Evolutionary conservation across 139 green algal species (phyloP), one percentile per base, ranked within the genome.

Genomic region (Ettlia oleoabundans): DNA sequence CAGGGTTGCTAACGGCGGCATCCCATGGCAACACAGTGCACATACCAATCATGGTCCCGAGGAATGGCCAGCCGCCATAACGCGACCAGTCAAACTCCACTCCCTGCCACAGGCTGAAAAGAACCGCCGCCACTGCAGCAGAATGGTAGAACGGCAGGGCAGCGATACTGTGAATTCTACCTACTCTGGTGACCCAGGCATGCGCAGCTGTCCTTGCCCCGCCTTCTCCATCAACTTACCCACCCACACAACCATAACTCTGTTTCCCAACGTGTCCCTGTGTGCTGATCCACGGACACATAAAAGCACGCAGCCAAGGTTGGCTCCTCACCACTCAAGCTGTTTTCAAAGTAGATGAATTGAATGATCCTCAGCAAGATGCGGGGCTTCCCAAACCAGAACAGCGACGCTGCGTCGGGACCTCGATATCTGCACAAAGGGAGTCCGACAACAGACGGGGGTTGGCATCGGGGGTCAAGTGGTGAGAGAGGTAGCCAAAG

Each of bases 291-390:
- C 18, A 65, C 55, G 30, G 55, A 28, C 21, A n/a, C 55, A 9
- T 15, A 22, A 32, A 65, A 32, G 15, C 55, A 10, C 43, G 21
- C 63, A 82, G 70, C 78, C 71, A 85, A 37, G 65, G 33, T 30
- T 9, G 8, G 7, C 22, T 10, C 1, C 76, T 76, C 47, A 83
- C 77, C 43, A 8, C 55, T 41, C 35, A 87, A 75, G 33, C 61
- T 42, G 76, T 86, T 89, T 35, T 86, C 79, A 63, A 87, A 87
- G 63, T 89, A 89, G 22, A 81, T 73, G 10, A 69, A 51, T 62
- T 86, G 85, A 37, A 89, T 63, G 74, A 84, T 62, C 52, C 53
- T 67, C 28, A 89, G 78, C 52, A 85, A 71, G 4, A 89, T 13
- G 41, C 81, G 85, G 0, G 85, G 85, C 37, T 58, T 47, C 35